phyloP scores from a whole-genome alignment of 139 green algal genomes.

The Chlamydomonas incerta region DNA sequence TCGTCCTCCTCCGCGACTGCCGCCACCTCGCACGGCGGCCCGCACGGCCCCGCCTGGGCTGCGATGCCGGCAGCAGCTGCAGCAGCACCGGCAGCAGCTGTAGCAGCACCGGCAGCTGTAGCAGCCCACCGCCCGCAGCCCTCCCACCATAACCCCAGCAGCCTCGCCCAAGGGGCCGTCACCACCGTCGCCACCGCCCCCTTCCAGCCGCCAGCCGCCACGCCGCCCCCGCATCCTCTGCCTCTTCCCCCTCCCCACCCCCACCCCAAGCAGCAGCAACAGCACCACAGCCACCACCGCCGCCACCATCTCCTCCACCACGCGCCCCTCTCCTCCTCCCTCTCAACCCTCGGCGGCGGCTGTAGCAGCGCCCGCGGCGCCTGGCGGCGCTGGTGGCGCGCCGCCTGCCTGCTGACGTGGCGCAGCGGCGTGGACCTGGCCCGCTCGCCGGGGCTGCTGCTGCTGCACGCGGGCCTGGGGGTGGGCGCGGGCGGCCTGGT shows the following conservation, averaged over 20 bases:
- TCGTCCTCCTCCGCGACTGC: background rate
- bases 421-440: conserved; percentile 43
- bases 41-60: background rate
- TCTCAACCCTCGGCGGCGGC: too few relatives aligned
- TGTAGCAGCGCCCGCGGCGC: background rate
- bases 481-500: conserved; percentile 66
- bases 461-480: conserved; percentile 68
- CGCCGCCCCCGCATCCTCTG: too few relatives aligned
- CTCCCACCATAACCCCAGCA: too few relatives aligned
- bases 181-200: too few relatives aligned
- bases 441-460: conserved; percentile 76
- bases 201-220: background rate
- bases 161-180: too few relatives aligned
- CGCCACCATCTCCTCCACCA: background rate
- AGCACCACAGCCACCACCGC: background rate
- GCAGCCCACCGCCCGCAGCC: too few relatives aligned
- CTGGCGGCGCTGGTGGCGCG: conserved; percentile 13
- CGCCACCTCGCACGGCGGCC: background rate
- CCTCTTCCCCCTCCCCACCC: too few relatives aligned
- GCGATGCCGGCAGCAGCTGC: too few relatives aligned
- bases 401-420: conserved; percentile 43
- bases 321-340: too few relatives aligned
- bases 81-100: too few relatives aligned
- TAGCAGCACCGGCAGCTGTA: too few relatives aligned
- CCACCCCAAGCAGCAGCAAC: background rate